These are phyloP conservation scores for Fusarium sp. DNA, from an alignment of 2,329 filamentous ascomycete genomes.

Conservation along the genomic window DNA sequence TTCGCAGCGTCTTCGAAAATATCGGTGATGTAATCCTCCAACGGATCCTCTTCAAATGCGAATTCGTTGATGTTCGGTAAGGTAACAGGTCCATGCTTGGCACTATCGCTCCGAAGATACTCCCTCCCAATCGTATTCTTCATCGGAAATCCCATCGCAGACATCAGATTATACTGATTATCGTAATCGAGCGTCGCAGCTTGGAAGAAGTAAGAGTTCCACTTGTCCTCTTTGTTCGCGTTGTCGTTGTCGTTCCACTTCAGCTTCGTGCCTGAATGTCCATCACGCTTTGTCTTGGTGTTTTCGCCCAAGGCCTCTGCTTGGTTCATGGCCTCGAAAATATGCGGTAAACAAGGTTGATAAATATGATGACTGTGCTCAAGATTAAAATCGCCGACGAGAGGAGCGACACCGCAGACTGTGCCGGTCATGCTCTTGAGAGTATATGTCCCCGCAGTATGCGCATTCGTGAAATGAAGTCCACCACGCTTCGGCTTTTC, in stretches of 20 bases:
- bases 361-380: slow-evolving; percentile 57
- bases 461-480: slow-evolving; percentile 55
- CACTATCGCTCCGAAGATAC: slow-evolving; percentile 46
- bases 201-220: slow-evolving; percentile 51
- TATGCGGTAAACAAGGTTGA: slow-evolving; percentile 58
- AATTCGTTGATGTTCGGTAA: slow-evolving; percentile 52
- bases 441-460: slow-evolving; percentile 58
- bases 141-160: slow-evolving; percentile 46
- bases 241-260: slow-evolving; percentile 2
- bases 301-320: slow-evolving; percentile 13
- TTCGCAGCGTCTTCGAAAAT: slow-evolving; percentile 47
- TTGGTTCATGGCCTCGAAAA: slow-evolving; percentile 51
- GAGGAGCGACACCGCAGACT: slow-evolving; percentile 56
- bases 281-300: neutral
- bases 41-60: slow-evolving; percentile 47
- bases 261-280: neutral
- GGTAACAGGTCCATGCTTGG: slow-evolving; percentile 47
- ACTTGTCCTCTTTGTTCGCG: slow-evolving; percentile 38
- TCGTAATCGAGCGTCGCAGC: slow-evolving; percentile 51
- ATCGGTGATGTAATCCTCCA: slow-evolving; percentile 51
- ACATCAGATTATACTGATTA: slow-evolving; percentile 49
- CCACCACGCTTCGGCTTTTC: slow-evolving; percentile 50
- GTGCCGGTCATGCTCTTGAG: slow-evolving; percentile 57
- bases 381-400: slow-evolving; percentile 57
- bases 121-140: slow-evolving; percentile 46